Percentiles rank a stretch among this genome's conserved stretches.
Evolutionary conservation across 2,329 filamentous ascomycete genomes (phyloP).

Genomic region (Exophiala calicioides): DNA sequence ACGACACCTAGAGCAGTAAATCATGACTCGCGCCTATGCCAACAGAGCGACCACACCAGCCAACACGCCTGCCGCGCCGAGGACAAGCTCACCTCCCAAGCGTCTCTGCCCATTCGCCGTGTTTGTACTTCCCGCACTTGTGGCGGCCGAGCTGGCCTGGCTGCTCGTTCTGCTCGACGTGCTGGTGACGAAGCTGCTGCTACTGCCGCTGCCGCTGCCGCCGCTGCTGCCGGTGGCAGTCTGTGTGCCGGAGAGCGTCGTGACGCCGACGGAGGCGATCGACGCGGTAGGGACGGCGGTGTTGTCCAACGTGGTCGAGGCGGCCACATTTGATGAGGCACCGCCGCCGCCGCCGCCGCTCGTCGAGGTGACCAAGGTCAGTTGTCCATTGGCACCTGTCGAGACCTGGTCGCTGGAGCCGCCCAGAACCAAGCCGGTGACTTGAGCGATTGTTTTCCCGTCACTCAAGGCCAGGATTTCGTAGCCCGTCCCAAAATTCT

Average conservation of each 20-base stretch:
- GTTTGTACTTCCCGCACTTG: slow-evolving; percentile 14
- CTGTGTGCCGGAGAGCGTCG: slow-evolving; percentile 3
- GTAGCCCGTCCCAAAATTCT: slow-evolving; percentile 12
- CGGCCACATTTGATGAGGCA: not conserved
- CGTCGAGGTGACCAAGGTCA: slow-evolving; percentile 10
- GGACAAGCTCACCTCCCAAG: slow-evolving; percentile 6
- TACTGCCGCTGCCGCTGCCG: not conserved
- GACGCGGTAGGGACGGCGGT: slow-evolving; percentile 8
- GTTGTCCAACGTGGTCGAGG: not conserved
- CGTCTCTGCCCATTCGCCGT: slow-evolving; percentile 11
- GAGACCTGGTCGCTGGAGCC: slow-evolving; percentile 1
- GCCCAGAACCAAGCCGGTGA: slow-evolving; percentile 7
- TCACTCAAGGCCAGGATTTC: slow-evolving; percentile 4
- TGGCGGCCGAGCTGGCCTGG: slow-evolving; percentile 4
- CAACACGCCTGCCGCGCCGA: slow-evolving; percentile 16
- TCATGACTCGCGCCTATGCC: slow-evolving; percentile 3
- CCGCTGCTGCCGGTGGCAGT: slow-evolving; percentile 2
- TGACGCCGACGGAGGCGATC: slow-evolving; percentile 3
- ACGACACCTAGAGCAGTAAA: too few species aligned
- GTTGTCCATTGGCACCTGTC: slow-evolving; percentile 5
- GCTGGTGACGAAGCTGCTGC: slow-evolving; percentile 10
- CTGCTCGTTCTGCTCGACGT: slow-evolving; percentile 2
- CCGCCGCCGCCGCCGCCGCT: not conserved
- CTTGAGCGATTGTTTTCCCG: slow-evolving; percentile 7
- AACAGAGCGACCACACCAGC: slow-evolving; percentile 17